Evolutionary conservation across 306 rosid species (phyloP), one percentile per base, ranked within the genome.

Genomic region (Oxytropis ochrocephala): DNA sequence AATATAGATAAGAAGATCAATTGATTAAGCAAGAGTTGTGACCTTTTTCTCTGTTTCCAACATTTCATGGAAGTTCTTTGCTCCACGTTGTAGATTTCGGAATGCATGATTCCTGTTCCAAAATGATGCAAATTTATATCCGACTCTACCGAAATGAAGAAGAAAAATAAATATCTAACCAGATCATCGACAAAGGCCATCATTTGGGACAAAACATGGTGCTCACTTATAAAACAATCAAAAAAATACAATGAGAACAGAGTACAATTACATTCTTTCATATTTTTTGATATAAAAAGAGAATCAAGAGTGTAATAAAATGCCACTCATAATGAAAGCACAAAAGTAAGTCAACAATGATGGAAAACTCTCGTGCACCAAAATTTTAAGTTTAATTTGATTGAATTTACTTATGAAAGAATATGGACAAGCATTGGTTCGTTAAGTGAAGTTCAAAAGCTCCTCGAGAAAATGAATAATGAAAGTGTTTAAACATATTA

Each of bases 41-140:
- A 87, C 99, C 99, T 91, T 88, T 85, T 94, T 87, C 83, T 94
- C 99, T 42, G 92, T 91, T 83, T 91, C 97, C 80, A 88, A 78
- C 97, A 83, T 91, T 65, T 73, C 82, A 64, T 68, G 88, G 75
- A 88, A 88, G 64, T 79, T 84, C 64, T 81, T 91, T 62, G 73
- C 82, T 38, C 85, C 84, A 57, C 96, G 97, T 72, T 88, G 95
- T 59, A 94, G 87, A 79, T 78, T 86, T 84, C 96, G 82, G 36
- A 88, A 50, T 74, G 89, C 88, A 75, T 94, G 97, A 84, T 94
- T 94, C 83, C 99, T 91, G 81, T 94, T 94, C 99, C 99, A 94
- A 84, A 94, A 94, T 77, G 99, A 94, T 42, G 99, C 97, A 88
- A 94, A 94, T 64, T 82, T 94, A 78, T 94, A 94, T 66, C 99